phyloP scores from a whole-genome alignment of 1,284 basidiomycete genomes.

The Gastroboletus turbinatus region DNA sequence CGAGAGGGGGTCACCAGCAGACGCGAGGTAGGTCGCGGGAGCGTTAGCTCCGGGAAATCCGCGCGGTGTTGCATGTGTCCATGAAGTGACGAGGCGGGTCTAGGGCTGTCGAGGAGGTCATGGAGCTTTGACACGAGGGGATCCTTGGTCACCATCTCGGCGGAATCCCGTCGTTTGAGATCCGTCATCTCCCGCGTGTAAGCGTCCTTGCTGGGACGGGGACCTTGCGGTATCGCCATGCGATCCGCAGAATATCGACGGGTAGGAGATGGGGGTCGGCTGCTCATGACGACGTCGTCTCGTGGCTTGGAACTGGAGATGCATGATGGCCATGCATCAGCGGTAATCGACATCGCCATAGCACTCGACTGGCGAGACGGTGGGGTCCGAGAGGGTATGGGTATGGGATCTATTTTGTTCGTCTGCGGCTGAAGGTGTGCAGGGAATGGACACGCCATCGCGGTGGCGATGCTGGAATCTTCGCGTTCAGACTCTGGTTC shows the following conservation, averaged over 20 bases:
- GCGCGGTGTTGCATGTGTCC: constrained; percentile 22
- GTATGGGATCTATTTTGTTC: constrained; percentile 30
- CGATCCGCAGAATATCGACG: constrained; percentile 27
- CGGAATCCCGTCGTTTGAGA: constrained; percentile 23
- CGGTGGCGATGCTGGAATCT: constrained; percentile 19
- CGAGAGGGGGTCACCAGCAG: constrained; percentile 21
- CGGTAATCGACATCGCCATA: constrained; percentile 32
- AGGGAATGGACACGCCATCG: constrained; percentile 30
- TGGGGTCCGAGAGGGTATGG: constrained; percentile 31
- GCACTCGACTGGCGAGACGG: constrained; percentile 31
- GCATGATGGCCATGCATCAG: constrained; percentile 27
- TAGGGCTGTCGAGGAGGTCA: constrained; percentile 32
- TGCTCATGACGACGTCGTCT: constrained; percentile 33
- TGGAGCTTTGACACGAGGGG: constrained; percentile 32
- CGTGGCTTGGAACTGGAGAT: constrained; percentile 28
- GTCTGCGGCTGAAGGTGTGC: constrained; percentile 31
- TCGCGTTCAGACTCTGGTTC: constrained; percentile 31
- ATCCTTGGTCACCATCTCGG: constrained; percentile 27
- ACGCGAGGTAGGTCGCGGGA: constrained; percentile 24
- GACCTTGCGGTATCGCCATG: constrained; percentile 9
- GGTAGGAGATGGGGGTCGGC: constrained; percentile 27
- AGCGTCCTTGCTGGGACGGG: constrained; percentile 19
- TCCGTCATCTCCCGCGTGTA: constrained; percentile 23
- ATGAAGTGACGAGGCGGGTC: constrained; percentile 25
- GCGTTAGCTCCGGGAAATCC: constrained; percentile 22